Evolutionary conservation across 257 asterid species (phyloP), one percentile per base, ranked within the genome.

Genomic region (Voacanga thouarsii): DNA sequence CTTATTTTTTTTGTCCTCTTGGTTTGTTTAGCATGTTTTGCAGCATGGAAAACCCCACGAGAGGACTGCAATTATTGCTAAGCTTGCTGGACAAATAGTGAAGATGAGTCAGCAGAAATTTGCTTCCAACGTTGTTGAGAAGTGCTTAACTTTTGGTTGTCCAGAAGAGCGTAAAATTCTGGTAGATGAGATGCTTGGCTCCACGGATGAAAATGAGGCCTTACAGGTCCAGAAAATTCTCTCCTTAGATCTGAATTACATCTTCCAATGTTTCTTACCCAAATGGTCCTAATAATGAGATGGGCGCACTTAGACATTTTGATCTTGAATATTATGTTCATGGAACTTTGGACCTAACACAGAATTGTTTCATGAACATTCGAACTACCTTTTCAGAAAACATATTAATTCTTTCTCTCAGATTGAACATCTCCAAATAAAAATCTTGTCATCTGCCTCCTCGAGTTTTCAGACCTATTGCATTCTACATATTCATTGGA

Each of bases 101-200:
- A 90, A 86, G 90, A 90, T 94, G 97, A 94, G 98, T 63, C 97
- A 90, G 81, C 97, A 94, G 80, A 94, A 94, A 71, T 94, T 87
- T 16, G 99, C 99, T 50, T 94, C 99, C 47, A 94, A 94, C 74
- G 97, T 94, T 28, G 89, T 94, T 16, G 99, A 94, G 87, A 92
- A 92, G 82, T 93, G 99, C 86, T 86, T 95, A 89, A 84, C 83
- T 53, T 91, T 83, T 53, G 96, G 96, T 41, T 84, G 89, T 55
- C 92, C 91, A 37, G 94, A 89, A 55, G 94, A 92, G 80, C 90
- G 94, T 43, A 85, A 91, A 70, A 76, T 90, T 43, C 77, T 94
- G 88, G 92, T 92, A 39, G 85, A 86, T 12, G 97, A 94, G 86
- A 94, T 94, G 87, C 97, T 94, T 75, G 99, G 98, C 45, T 85